Evolutionary conservation across 305 asterid species (phyloP).

Genomic region (Caryopteris hybrid): DNA sequence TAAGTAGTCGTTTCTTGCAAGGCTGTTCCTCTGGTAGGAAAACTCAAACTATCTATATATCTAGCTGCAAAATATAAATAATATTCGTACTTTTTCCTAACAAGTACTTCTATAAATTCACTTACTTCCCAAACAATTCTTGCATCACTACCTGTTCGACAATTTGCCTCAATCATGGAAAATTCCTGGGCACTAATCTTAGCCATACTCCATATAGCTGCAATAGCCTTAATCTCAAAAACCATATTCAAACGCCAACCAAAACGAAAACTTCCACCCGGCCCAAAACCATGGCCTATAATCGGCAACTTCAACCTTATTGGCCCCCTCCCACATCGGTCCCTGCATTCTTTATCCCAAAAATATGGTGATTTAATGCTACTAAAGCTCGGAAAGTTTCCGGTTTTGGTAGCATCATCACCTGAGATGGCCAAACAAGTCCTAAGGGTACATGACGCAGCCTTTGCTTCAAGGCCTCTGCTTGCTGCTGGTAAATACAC

Average conservation of each 20-base stretch:
- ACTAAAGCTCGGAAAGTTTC: conserved; percentile 20
- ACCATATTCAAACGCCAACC: background rate
- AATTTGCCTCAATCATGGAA: background rate
- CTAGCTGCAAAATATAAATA: too few species aligned
- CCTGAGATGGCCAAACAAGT: conserved; percentile 33
- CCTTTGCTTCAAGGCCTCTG: conserved; percentile 20
- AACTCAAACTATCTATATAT: too few species aligned
- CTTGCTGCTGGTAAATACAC: conserved; percentile 22
- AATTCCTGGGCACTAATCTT: background rate
- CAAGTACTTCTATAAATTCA: background rate
- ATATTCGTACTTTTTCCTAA: too few species aligned
- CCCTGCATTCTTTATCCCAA: conserved; percentile 29
- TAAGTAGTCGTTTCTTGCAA: background rate
- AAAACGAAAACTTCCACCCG: conserved; percentile 18
- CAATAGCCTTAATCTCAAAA: background rate
- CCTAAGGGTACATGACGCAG: conserved; percentile 18
- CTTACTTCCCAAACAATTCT: background rate
- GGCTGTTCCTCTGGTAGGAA: background rate
- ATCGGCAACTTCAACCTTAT: conserved; percentile 35
- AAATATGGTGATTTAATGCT: conserved; percentile 33
- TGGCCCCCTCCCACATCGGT: conserved; percentile 27
- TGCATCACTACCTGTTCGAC: background rate
- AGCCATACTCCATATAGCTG: too few species aligned
- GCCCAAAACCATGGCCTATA: conserved; percentile 45
- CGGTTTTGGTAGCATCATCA: conserved; percentile 32